Evolutionary conservation across 768 basidiomycete species (phyloP).

Genomic region (Boletus subparvulus): DNA sequence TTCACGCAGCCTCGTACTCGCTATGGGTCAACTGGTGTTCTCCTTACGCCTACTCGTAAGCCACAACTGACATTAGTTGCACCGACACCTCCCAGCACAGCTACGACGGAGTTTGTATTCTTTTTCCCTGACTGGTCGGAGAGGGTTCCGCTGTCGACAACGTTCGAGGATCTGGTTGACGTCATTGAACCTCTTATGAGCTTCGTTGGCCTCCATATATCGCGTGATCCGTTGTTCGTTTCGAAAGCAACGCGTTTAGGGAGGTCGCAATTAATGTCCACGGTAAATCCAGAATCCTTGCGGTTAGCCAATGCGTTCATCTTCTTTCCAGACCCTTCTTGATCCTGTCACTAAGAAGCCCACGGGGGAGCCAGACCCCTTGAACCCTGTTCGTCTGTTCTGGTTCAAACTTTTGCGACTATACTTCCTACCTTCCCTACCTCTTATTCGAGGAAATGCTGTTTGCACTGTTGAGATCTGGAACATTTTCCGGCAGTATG

Average conservation of each 20-base stretch:
- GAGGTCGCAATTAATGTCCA: slow-evolving; percentile 56
- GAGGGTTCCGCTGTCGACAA: slow-evolving; percentile 62
- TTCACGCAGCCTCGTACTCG: slow-evolving; percentile 64
- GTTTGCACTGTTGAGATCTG: slow-evolving; percentile 91
- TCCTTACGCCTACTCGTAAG: slow-evolving; percentile 56
- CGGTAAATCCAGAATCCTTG: slow-evolving; percentile 38
- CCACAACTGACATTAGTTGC: slow-evolving; percentile 70
- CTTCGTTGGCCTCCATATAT: slow-evolving; percentile 79
- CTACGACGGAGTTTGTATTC: slow-evolving; percentile 75
- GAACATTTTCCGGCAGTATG: slow-evolving; percentile 81
- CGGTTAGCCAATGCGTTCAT: slow-evolving; percentile 4
- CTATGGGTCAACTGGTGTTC: slow-evolving; percentile 57
- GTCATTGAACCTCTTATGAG: slow-evolving; percentile 78
- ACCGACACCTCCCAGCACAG: slow-evolving; percentile 79
- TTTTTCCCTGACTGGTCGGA: slow-evolving; percentile 87
- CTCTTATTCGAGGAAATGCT: slow-evolving; percentile 81
- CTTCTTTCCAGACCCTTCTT: slow-evolving; percentile 38
- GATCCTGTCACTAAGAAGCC: slow-evolving; percentile 65
- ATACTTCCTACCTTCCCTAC: slow-evolving; percentile 83
- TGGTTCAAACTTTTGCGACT: slow-evolving; percentile 82
- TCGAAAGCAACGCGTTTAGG: slow-evolving; percentile 82
- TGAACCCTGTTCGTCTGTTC: slow-evolving; percentile 64
- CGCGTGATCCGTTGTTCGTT: slow-evolving; percentile 73
- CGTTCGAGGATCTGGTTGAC: slow-evolving; percentile 66
- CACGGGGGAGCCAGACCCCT: slow-evolving; percentile 50